Base-by-base conservation (phyloP, 2,329 filamentous ascomycete genomes). In the Cercospora sesami region DNA sequence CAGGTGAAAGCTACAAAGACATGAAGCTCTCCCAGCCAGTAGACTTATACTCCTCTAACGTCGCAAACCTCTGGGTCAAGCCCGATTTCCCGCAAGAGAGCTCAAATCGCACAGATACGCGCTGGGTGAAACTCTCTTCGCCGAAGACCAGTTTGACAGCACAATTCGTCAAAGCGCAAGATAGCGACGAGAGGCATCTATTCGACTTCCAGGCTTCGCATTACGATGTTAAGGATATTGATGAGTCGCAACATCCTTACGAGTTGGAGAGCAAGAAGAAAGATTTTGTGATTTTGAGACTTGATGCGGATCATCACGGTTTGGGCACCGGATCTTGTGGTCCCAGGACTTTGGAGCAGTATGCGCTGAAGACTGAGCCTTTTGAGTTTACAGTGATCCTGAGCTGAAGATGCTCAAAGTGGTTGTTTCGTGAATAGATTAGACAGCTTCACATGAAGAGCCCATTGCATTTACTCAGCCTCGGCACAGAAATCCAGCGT, bases 81-180 rank as follows among this genome's bases (percentile, higher is more conserved):
- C 91, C 90, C 73, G 89, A 91, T 18, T 87, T 88, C 23, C 89
- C 89, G 0, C 89, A 92, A 75, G 89, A 91, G 72, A 87, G 85
- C 63, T 87, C 87, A 0, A 91, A 91, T 75, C 81, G 86, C 14
- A 86, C 86, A 64, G 86, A 86, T 36, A 86, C 85, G 0, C 81
- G 86, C 6, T 91, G 87, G 85, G 77, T 90, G 30, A 36, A 64
- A 33, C 16, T 64, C 3, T 48, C 51, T 1, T 51, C 62, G 5
- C 39, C 53, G 3, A 42, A 64, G 26, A 69, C 67, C 2, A 48
- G 57, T 10, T 31, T 75, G 10, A 71, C 72, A 2, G 77, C 73
- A 5, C 76, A 79, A 36, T 80, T 77, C 70, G 74, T 76, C 1
- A 73, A 78, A 9, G 55, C 67, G 5, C 26, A 28, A 4, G 42